Conservation (phyloP, 73 alveolate species). For the Paramecium sexaurelia region DNA sequence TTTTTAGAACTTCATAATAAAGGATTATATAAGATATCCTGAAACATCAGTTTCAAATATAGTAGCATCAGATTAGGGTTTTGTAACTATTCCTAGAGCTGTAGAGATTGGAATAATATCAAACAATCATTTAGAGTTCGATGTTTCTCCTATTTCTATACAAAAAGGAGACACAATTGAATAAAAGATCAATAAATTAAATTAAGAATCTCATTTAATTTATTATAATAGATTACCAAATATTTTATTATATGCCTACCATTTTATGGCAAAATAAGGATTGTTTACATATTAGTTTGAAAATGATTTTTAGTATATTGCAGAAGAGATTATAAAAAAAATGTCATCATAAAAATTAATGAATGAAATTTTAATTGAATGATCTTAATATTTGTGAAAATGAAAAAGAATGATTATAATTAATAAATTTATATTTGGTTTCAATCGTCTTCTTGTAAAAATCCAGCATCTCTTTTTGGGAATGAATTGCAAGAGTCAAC, state of each 20-base stretch:
- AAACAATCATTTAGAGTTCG: background rate
- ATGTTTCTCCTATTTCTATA: background rate
- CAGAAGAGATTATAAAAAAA: background rate
- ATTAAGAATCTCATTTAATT: background rate
- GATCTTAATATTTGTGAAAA: background rate
- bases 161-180: background rate
- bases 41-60: background rate
- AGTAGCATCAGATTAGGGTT: background rate
- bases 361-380: background rate
- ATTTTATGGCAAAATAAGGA: background rate
- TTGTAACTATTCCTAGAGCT: background rate
- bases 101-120: background rate
- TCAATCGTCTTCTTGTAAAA: constrained; percentile 28
- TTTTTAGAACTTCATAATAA: background rate
- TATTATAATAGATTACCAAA: background rate
- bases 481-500: constrained; percentile 36
- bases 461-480: constrained; percentile 55
- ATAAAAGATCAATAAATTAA: background rate
- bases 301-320: background rate
- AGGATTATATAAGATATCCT: background rate
- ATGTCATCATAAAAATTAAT: background rate
- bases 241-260: background rate
- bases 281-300: background rate
- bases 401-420: background rate
- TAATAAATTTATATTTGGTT: background rate